These are phyloP conservation scores for Monocercomonoides exilis DNA, from an alignment of 78 protist species.

Conservation along the genomic window DNA sequence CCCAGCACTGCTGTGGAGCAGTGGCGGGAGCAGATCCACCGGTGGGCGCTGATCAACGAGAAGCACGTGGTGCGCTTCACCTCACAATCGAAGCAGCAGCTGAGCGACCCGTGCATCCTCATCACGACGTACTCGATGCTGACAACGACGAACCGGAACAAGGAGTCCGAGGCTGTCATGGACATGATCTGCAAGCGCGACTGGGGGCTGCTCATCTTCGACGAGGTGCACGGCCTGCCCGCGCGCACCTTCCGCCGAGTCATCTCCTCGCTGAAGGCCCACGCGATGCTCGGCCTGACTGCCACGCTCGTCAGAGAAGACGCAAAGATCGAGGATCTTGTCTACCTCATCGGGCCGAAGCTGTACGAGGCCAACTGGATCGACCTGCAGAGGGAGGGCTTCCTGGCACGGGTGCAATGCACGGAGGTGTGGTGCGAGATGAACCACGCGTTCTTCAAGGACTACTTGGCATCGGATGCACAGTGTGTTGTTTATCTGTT, in stretches of 20 bases:
- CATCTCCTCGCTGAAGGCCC: slow-evolving; percentile 56
- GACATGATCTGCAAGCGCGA: slow-evolving; percentile 23
- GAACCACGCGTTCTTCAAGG: slow-evolving; percentile 66
- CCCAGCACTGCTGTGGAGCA: slow-evolving; percentile 78
- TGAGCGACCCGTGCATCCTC: slow-evolving; percentile 30
- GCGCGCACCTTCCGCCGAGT: slow-evolving; percentile 56
- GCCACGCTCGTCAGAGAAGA: slow-evolving; percentile 91
- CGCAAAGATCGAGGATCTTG: slow-evolving; percentile 78
- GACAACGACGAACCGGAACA: slow-evolving; percentile 54
- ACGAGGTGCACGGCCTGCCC: slow-evolving; percentile 84
- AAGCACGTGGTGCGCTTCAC: slow-evolving; percentile 57
- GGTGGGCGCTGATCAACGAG: slow-evolving; percentile 63
- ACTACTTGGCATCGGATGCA: slow-evolving; percentile 38
- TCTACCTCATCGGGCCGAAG: slow-evolving; percentile 94
- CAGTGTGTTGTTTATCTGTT: not conserved
- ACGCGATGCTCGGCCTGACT: slow-evolving; percentile 96
- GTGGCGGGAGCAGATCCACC: slow-evolving; percentile 77
- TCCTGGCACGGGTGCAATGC: slow-evolving; percentile 64
- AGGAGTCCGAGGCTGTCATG: slow-evolving; percentile 63
- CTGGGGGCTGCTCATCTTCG: slow-evolving; percentile 91
- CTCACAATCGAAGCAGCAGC: not conserved
- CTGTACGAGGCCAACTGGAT: slow-evolving; percentile 99
- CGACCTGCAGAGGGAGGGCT: slow-evolving; percentile 70
- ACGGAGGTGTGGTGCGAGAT: slow-evolving; percentile 83
- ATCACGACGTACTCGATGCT: slow-evolving; percentile 93